Evolutionary conservation across 2,329 filamentous ascomycete genomes (phyloP), one percentile per base, ranked within the genome.

Genomic region (Calonectria multiphialidica): DNA sequence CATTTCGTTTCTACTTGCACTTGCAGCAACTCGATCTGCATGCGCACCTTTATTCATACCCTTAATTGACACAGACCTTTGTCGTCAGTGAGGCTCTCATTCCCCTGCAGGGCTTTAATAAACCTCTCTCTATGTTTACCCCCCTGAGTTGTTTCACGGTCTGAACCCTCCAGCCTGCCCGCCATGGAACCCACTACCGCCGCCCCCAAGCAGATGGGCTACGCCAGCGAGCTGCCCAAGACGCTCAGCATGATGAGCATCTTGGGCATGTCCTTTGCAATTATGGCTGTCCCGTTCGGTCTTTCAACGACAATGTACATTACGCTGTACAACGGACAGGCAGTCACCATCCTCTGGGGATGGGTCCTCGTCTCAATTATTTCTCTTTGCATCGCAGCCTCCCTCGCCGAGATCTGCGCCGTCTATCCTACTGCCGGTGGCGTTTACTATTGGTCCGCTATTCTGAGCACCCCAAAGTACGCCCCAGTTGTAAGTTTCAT

Each of bases 271-370:
- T 86, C 85, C 8, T 87, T 87, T 68, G 86, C 86, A 76, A 87
- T 88, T 77, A 85, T 87, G 79, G 87, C 87, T 75, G 86, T 86
- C 57, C 87, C 86, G 75, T 88, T 86, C n/a, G 87, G 86, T 37
- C 82, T 88, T 44, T 85, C 86, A 18, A 87, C 86, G 6, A 87
- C 86, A 4, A 81, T 88, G 42, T 83, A 83, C 73, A 83, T 87
- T 59, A 85, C 86, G 47, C 86, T 96, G 62, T 90, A 93, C 28
- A 93, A 90, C 63, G 94, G 94, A 61, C 93, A 94, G 1, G 89
- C 92, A 30, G 91, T 90, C 21, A 89, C 91, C 71, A 91, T 95
- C 45, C 88, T 96, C 70, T 96, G 93, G 92, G 94, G 93, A n/a
- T 85, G 92, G 82, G 70, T 82, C 33, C 86, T 90, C 21, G 90